A percentile compares a stretch with the other conserved stretches of the same genome.
phyloP scores from a whole-genome alignment of 176 grass and related monocot species.

The Eleusine indica region DNA sequence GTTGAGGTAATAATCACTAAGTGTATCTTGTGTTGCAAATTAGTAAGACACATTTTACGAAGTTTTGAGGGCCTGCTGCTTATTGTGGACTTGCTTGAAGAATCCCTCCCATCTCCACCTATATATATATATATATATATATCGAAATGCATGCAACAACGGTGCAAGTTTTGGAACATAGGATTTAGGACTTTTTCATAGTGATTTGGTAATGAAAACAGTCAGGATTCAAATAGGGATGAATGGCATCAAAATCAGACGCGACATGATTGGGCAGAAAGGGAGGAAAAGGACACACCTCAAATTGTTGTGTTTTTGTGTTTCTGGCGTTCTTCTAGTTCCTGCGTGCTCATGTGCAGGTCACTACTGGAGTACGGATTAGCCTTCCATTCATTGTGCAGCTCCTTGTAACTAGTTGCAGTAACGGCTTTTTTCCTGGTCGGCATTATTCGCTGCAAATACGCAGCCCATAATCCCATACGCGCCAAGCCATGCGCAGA shows the following conservation, averaged over 20 bases:
- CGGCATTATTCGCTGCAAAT: neutral
- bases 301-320: neutral
- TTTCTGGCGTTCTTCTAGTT: too few relatives aligned
- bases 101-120: too few relatives aligned
- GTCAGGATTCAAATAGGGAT: neutral
- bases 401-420: neutral
- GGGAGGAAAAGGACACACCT: slow-evolving; percentile 27
- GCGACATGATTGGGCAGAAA: slow-evolving; percentile 31
- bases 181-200: too few relatives aligned
- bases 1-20: neutral
- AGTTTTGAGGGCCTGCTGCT: neutral
- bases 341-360: slow-evolving; percentile 5
- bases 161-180: too few relatives aligned
- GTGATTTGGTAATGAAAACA: neutral
- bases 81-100: neutral
- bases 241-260: neutral
- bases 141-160: neutral
- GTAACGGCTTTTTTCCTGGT: neutral
- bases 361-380: slow-evolving; percentile 3
- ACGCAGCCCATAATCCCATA: slow-evolving; percentile 19
- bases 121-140: too few relatives aligned
- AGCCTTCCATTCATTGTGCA: neutral
- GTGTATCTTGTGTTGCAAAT: neutral
- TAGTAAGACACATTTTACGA: neutral
- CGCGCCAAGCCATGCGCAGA: neutral